Conservation (phyloP, 2,329 filamentous ascomycete genomes). For the Atkinsonella hypoxylon region DNA sequence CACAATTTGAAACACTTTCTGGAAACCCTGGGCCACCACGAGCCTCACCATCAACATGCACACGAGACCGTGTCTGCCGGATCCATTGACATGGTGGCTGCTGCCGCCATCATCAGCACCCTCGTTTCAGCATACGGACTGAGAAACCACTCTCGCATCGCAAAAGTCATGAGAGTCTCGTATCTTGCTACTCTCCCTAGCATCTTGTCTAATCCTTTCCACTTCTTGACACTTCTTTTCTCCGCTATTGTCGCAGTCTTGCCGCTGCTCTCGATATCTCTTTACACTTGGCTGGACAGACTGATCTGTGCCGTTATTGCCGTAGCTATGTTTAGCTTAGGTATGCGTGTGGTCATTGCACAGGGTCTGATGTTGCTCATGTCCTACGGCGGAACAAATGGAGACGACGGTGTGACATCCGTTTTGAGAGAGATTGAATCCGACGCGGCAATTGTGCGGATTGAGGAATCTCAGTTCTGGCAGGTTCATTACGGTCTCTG, state of each 20-base stretch:
- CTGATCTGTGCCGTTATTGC: conserved; percentile 73
- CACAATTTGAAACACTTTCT: conserved; percentile 91
- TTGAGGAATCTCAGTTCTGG: conserved; percentile 95
- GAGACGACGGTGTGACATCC: conserved; percentile 45
- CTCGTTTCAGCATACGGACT: conserved; percentile 77
- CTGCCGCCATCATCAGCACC: conserved; percentile 73
- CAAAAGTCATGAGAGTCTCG: conserved; percentile 77
- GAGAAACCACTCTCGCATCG: conserved; percentile 84
- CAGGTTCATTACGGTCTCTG: conserved; percentile 95
- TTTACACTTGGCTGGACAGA: conserved; percentile 75
- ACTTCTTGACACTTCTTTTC: conserved; percentile 86
- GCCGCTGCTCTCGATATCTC: conserved; percentile 67
- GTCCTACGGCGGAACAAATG: conserved; percentile 50
- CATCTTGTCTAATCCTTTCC: conserved; percentile 86
- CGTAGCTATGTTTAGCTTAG: conserved; percentile 77
- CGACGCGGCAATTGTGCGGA: conserved; percentile 60
- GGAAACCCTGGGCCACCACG: conserved; percentile 48
- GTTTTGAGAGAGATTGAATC: conserved; percentile 78
- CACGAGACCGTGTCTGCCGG: conserved; percentile 59
- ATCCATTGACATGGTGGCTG: conserved; percentile 68
- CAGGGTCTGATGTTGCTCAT: conserved; percentile 93
- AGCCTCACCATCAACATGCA: conserved; percentile 56
- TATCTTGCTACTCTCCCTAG: conserved; percentile 73
- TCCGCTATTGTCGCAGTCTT: conserved; percentile 69
- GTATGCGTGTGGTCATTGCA: conserved; percentile 69